These are phyloP conservation scores for Entomophthora muscae DNA, from an alignment of 371 early-diverging fungal species.

Conservation along the genomic window DNA sequence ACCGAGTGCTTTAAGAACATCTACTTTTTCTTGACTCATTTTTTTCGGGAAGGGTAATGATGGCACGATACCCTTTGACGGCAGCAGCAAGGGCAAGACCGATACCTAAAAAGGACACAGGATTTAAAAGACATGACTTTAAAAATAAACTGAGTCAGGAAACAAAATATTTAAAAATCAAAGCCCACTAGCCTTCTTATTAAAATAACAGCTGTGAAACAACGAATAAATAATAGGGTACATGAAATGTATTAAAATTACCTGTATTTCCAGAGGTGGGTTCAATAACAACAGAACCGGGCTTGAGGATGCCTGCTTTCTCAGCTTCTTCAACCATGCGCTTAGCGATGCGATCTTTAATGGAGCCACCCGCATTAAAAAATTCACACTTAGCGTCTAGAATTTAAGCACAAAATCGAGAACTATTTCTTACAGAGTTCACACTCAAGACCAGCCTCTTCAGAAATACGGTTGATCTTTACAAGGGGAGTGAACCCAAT, in stretches of 20 bases:
- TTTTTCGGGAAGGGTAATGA: constrained; percentile 96
- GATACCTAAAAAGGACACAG: constrained; percentile 34
- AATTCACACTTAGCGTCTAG: constrained; percentile 93
- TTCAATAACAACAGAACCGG: constrained; percentile 86
- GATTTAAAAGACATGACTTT: no score
- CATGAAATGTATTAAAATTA: constrained; percentile 11
- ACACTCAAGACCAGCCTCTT: constrained; percentile 76
- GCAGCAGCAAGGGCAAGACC: constrained; percentile 85
- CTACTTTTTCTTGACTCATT: constrained; percentile 96
- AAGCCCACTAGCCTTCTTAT: no score
- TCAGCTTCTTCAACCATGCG: constrained; percentile 94
- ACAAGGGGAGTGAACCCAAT: constrained; percentile 93
- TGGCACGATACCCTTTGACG: constrained; percentile 89
- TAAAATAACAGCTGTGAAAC: no score
- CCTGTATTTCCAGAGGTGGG: constrained; percentile 95
- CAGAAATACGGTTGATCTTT: constrained; percentile 66
- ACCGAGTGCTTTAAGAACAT: constrained; percentile 88
- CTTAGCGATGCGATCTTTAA: constrained; percentile 90
- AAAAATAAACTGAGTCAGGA: no score
- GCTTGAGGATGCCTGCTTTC: constrained; percentile 66
- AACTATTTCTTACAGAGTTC: constrained; percentile 59
- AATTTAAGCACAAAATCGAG: constrained; percentile 3
- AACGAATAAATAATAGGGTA: no score
- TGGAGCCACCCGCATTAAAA: constrained; percentile 94
- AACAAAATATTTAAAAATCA: no score